These are phyloP conservation scores for Pythium aristosporum DNA, from an alignment of 352 stramenopile species.

Conservation along the genomic window DNA sequence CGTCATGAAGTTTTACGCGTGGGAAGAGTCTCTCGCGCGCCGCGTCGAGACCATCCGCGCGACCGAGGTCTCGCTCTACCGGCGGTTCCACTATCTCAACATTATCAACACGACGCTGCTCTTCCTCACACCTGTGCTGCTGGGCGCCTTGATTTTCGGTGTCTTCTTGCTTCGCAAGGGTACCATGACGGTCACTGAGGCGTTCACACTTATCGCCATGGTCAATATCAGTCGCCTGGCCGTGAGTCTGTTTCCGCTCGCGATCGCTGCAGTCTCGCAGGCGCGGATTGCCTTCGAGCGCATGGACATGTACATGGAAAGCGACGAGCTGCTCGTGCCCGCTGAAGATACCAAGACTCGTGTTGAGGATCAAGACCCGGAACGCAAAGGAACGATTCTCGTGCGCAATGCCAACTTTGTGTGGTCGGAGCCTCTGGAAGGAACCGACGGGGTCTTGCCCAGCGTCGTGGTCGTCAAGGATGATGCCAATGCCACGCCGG, in stretches of 20 bases:
- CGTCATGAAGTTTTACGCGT: conserved; percentile 91
- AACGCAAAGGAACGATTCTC: conserved; percentile 19
- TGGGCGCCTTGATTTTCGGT: conserved; percentile 40
- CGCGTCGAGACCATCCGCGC: conserved; percentile 45
- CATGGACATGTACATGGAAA: conserved; percentile 31
- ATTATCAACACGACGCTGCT: conserved; percentile 60
- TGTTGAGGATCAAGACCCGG: neutral
- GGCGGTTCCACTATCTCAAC: conserved; percentile 56
- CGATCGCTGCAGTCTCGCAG: conserved; percentile 29
- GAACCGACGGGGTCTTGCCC: neutral
- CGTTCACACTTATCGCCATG: conserved; percentile 54
- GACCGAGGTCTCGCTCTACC: conserved; percentile 42
- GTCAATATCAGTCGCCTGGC: conserved; percentile 59
- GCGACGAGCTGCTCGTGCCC: conserved; percentile 23
- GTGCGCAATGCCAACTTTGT: conserved; percentile 28
- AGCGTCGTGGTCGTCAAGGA: conserved; percentile 31
- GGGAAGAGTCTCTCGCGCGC: conserved; percentile 50
- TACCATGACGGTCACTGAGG: conserved; percentile 44
- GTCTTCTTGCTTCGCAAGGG: conserved; percentile 43
- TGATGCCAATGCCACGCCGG: conserved; percentile 2
- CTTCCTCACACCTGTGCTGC: conserved; percentile 47
- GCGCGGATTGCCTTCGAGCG: conserved; percentile 25
- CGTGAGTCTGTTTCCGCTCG: conserved; percentile 31
- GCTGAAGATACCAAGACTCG: neutral
- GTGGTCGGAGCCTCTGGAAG: conserved; percentile 15